These are phyloP conservation scores for Coffea humblotiana DNA, from an alignment of 305 asterid species.

Conservation along the genomic window DNA sequence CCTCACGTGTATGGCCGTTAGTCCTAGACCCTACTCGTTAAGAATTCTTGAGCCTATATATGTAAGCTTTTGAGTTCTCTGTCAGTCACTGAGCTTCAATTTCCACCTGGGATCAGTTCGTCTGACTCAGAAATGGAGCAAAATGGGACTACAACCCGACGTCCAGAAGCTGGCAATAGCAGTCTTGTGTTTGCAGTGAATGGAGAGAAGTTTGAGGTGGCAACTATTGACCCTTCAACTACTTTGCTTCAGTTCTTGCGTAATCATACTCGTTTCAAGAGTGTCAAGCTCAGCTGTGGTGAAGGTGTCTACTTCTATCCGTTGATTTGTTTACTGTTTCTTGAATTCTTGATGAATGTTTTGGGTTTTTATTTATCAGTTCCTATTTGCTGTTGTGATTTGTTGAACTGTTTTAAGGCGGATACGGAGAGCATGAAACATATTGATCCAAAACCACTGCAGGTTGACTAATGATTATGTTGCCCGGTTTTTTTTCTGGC, in stretches of 20 bases:
- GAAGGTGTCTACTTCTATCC: conserved; percentile 42
- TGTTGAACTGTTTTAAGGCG: neutral
- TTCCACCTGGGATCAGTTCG: neutral
- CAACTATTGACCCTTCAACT: neutral
- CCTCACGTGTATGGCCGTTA: neutral
- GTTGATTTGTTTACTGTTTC: too few species aligned
- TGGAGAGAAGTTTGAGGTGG: conserved; percentile 8
- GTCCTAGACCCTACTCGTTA: neutral
- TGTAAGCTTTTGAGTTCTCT: neutral
- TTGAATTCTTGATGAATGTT: neutral
- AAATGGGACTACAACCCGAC: too few species aligned
- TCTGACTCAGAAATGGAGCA: conserved; percentile 5
- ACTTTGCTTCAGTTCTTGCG: conserved; percentile 8
- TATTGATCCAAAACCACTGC: neutral
- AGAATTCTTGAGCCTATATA: neutral
- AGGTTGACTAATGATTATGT: neutral
- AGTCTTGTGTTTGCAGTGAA: conserved; percentile 49
- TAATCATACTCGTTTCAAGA: conserved; percentile 52
- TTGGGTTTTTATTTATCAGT: neutral
- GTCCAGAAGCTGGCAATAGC: conserved; percentile 18
- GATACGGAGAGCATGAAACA: neutral
- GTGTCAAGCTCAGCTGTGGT: conserved; percentile 74
- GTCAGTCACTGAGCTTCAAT: neutral
- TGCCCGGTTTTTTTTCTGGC: neutral
- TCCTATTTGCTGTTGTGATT: neutral